These are phyloP conservation scores for Tremella yokohamensis DNA, from an alignment of 768 basidiomycete species.

Conservation along the genomic window DNA sequence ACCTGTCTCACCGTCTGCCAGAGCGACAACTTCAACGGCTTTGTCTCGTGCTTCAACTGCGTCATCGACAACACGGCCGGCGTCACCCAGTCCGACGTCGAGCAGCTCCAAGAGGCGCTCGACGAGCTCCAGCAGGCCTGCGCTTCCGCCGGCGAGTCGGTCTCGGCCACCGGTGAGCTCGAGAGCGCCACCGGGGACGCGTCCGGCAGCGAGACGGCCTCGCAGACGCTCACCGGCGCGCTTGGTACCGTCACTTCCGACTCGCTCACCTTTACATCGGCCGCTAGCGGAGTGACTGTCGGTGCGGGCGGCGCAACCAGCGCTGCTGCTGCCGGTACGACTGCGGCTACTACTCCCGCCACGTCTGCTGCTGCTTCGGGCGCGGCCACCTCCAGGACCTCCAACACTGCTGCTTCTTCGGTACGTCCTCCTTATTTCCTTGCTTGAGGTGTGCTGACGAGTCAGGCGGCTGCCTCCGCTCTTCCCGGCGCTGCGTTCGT, in stretches of 20 bases:
- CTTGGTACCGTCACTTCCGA: slow-evolving; percentile 4
- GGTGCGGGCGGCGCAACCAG: not conserved
- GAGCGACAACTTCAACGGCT: slow-evolving; percentile 14
- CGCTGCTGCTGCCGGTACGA: not conserved
- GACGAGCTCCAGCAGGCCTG: slow-evolving; percentile 21
- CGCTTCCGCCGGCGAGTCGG: slow-evolving; percentile 12
- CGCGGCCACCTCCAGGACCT: too few relatives aligned
- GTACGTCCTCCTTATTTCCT: not conserved
- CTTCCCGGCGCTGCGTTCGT: not conserved
- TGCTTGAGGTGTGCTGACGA: not conserved
- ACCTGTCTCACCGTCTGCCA: slow-evolving; percentile 31
- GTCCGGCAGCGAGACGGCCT: not conserved
- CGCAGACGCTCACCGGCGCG: not conserved
- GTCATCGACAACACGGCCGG: slow-evolving; percentile 22
- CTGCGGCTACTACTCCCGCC: not conserved
- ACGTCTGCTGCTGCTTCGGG: not conserved
- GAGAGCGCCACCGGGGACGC: not conserved
- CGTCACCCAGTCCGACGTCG: slow-evolving; percentile 13
- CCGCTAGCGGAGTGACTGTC: slow-evolving; percentile 6
- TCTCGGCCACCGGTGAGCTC: slow-evolving; percentile 4
- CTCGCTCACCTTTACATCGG: slow-evolving; percentile 4
- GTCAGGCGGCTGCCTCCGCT: not conserved
- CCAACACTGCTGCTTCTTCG: not conserved
- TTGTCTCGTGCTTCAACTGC: slow-evolving; percentile 30
- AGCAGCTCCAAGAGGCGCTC: slow-evolving; percentile 13